Percentiles rank a stretch among this genome's conserved stretches.
Evolutionary conservation across 2,329 filamentous ascomycete species (phyloP).

Genomic region (Aspergillus viridinutans): DNA sequence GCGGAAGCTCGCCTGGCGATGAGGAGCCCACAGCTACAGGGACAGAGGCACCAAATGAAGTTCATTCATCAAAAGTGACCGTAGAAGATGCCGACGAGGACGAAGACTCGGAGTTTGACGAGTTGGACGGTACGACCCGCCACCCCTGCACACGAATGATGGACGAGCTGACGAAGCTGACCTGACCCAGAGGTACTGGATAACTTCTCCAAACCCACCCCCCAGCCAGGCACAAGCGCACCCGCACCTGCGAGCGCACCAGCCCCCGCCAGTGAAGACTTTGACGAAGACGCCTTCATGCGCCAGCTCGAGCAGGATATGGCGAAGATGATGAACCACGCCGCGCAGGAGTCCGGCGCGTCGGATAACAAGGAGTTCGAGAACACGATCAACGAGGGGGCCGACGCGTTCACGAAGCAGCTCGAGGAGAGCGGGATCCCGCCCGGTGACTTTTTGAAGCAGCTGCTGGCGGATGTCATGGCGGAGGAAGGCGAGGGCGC

Average conservation of each 20-base stretch:
- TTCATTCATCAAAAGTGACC: slow-evolving; percentile 2
- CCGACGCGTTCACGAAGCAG: slow-evolving; percentile 34
- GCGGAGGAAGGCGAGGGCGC: slow-evolving; percentile 14
- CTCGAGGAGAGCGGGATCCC: slow-evolving; percentile 32
- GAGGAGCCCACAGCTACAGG: slow-evolving; percentile 1
- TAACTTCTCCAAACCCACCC: slow-evolving; percentile 58
- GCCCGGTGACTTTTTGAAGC: slow-evolving; percentile 33
- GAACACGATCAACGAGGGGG: slow-evolving; percentile 27
- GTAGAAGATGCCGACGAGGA: slow-evolving; percentile 49
- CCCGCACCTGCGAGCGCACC: slow-evolving; percentile 14
- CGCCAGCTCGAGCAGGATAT: slow-evolving; percentile 86
- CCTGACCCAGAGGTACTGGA: slow-evolving; percentile 73
- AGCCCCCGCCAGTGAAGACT: slow-evolving; percentile 13
- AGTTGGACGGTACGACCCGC: slow-evolving; percentile 68
- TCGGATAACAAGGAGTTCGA: slow-evolving; percentile 19
- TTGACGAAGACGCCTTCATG: slow-evolving; percentile 57
- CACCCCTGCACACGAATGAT: background rate
- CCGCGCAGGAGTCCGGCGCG: slow-evolving; percentile 18
- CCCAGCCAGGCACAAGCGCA: slow-evolving; percentile 22
- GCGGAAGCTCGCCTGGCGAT: background rate
- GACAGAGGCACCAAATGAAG: background rate
- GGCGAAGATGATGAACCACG: slow-evolving; percentile 67
- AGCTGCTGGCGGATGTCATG: slow-evolving; percentile 34
- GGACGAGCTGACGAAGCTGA: slow-evolving; percentile 1
- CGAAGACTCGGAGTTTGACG: slow-evolving; percentile 90